phyloP scores from a whole-genome alignment of 2,329 filamentous ascomycete genomes.

The Colletotrichum sp. region DNA sequence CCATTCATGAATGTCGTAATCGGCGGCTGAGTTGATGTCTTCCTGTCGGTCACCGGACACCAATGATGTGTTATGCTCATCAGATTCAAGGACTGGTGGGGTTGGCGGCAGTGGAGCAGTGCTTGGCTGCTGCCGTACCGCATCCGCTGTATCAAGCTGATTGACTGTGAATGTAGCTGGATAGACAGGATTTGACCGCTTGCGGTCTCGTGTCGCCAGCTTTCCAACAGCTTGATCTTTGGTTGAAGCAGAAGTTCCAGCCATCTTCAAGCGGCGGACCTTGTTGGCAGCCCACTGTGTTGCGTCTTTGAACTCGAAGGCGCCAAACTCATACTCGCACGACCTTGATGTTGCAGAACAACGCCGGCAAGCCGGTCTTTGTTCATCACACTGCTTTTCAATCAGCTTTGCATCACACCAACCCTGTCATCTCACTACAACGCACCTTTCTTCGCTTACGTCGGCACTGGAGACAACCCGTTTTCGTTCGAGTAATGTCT shows the following conservation, averaged over 20 bases:
- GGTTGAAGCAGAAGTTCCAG: background rate
- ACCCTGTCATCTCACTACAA: background rate
- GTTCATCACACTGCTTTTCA: background rate
- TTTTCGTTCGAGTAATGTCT: background rate
- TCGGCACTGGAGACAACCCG: background rate
- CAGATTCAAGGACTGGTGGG: background rate
- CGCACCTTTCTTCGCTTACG: background rate
- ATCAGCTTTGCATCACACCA: background rate
- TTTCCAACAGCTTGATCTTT: background rate
- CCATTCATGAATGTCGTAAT: background rate
- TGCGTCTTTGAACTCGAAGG: background rate
- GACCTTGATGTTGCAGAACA: background rate
- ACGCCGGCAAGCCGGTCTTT: background rate
- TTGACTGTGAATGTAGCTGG: background rate
- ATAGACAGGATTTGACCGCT: background rate
- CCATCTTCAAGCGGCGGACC: background rate
- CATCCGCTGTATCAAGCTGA: background rate
- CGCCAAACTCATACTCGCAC: background rate
- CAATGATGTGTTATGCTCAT: background rate
- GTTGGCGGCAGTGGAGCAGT: background rate
- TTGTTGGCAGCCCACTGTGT: background rate
- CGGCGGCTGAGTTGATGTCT: background rate
- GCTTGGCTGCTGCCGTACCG: background rate
- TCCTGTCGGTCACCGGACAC: background rate
- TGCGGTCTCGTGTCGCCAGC: background rate